phyloP scores from a whole-genome alignment of 352 stramenopile species.

The Globisporangium middletonii region DNA sequence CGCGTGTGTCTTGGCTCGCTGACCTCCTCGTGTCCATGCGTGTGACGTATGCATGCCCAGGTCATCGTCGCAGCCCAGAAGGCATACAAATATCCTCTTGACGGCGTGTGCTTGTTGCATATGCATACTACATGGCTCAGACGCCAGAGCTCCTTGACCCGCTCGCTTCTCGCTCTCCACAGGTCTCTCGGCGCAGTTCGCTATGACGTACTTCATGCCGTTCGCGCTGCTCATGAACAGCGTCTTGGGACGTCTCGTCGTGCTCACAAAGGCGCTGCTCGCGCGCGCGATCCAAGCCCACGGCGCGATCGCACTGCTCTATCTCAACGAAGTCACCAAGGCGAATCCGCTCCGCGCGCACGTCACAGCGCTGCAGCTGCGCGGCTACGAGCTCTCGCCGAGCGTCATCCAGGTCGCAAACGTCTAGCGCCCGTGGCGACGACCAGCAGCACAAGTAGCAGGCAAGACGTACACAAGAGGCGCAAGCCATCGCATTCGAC shows the following conservation, averaged over 20 bases:
- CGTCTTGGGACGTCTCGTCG: constrained; percentile 51
- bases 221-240: constrained; percentile 77
- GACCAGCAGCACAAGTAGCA: not conserved
- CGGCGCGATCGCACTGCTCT: constrained; percentile 59
- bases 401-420: constrained; percentile 52
- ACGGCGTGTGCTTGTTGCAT: not conserved
- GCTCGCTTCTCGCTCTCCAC: constrained; percentile 6
- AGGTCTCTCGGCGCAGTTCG: constrained; percentile 64
- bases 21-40: too few relatives aligned
- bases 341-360: constrained; percentile 74
- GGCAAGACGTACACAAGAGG: not conserved
- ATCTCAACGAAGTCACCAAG: constrained; percentile 75
- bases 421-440: constrained; percentile 17
- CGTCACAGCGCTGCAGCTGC: constrained; percentile 64
- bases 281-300: constrained; percentile 59
- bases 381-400: constrained; percentile 49
- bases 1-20: not conserved
- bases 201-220: constrained; percentile 87
- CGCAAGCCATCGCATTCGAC: constrained; percentile 1
- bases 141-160: constrained; percentile 5
- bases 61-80: constrained; percentile 59
- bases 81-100: constrained; percentile 53
- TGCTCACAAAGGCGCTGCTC: constrained; percentile 60
- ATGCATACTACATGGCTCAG: not conserved
- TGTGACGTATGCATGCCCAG: constrained; percentile 6